phyloP scores from a whole-genome alignment of 164 flowering plant species.

The Tinospora cordifolia region DNA sequence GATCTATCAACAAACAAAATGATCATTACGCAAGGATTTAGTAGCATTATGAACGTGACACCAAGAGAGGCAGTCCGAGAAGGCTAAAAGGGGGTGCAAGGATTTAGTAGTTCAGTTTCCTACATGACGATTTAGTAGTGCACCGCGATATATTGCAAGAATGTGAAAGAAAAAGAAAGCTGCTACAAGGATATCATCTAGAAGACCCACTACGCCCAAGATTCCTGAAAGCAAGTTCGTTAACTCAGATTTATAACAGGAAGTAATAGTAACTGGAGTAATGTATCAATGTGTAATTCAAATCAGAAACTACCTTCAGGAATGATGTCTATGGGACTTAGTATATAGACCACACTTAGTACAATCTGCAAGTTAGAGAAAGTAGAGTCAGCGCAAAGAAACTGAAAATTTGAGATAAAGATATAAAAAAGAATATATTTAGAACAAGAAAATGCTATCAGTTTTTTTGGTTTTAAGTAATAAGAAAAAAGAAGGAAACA shows the following conservation, averaged over 20 bases:
- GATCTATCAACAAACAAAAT: too few species aligned
- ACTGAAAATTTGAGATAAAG: not conserved
- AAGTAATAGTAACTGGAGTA: not conserved
- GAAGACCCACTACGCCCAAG: constrained; percentile 58
- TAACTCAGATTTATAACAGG: not conserved
- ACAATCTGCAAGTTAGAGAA: constrained; percentile 41
- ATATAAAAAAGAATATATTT: not conserved
- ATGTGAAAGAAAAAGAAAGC: constrained; percentile 67
- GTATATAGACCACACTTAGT: constrained; percentile 46
- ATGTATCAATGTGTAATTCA: not conserved
- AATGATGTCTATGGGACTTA: constrained; percentile 84
- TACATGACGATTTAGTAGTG: constrained; percentile 69
- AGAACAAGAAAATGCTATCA: too few species aligned
- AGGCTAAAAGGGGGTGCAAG: not conserved
- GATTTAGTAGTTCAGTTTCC: constrained; percentile 26
- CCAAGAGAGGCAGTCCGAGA: not conserved
- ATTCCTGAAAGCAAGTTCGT: constrained; percentile 34
- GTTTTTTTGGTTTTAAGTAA: too few species aligned
- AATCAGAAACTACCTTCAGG: constrained; percentile 67
- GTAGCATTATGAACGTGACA: too few species aligned
- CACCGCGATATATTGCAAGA: constrained; percentile 78
- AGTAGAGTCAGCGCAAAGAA: not conserved
- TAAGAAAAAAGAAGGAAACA: not conserved
- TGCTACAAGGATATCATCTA: constrained; percentile 71
- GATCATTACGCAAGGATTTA: too few species aligned